Evolutionary conservation across 1,139 yeast genomes (phyloP).

Genomic region (Yamadazyma sp.): DNA sequence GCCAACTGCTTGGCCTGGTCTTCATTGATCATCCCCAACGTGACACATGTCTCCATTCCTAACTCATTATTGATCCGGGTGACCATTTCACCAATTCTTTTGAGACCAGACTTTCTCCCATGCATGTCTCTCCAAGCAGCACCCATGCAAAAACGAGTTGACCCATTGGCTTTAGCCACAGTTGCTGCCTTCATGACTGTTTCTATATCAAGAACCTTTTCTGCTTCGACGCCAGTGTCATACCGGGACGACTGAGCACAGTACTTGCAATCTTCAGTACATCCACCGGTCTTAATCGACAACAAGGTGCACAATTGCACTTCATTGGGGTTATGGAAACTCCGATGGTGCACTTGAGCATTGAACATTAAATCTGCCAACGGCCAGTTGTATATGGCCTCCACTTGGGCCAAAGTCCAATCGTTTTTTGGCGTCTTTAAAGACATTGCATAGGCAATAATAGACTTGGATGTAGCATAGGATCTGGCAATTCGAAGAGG

Average conservation of each 20-base stretch:
- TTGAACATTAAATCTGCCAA: conserved; percentile 60
- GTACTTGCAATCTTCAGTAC: conserved; percentile 79
- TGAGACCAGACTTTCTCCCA: conserved; percentile 70
- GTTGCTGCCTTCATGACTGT: conserved; percentile 61
- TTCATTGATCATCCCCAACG: conserved; percentile 71
- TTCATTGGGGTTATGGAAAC: conserved; percentile 64
- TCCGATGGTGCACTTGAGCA: conserved; percentile 67
- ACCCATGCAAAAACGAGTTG: conserved; percentile 82
- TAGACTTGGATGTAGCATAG: background rate
- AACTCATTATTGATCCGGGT: conserved; percentile 50
- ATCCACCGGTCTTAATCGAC: conserved; percentile 64
- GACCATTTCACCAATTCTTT: conserved; percentile 66
- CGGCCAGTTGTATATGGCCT: conserved; percentile 62
- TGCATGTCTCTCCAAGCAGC: conserved; percentile 89
- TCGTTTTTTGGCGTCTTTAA: conserved; percentile 36
- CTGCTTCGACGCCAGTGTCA: conserved; percentile 69
- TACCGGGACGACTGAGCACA: conserved; percentile 75
- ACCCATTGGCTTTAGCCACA: conserved; percentile 55
- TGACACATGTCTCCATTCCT: conserved; percentile 77
- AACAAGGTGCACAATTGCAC: conserved; percentile 72
- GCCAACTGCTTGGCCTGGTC: conserved; percentile 60
- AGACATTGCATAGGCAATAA: conserved; percentile 4
- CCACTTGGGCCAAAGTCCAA: conserved; percentile 64
- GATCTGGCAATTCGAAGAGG: background rate
- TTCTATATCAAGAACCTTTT: conserved; percentile 59